Base-by-base conservation (phyloP, 2,329 filamentous ascomycete species). In the Penicillium sclerotiorum region DNA sequence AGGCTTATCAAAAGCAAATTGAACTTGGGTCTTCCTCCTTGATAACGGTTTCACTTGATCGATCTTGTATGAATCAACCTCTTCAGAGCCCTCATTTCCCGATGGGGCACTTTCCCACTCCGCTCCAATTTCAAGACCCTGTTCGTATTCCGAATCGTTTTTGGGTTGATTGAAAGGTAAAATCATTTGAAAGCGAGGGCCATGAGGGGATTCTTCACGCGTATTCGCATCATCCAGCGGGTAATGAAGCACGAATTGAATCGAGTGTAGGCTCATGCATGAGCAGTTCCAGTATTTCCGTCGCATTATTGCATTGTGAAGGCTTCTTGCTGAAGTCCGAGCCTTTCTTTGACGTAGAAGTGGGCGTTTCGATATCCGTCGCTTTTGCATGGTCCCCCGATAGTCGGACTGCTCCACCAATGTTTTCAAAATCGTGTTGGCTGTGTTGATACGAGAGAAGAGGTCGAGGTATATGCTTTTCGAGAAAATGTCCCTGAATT, bases 381-480 rank as follows among this genome's bases (percentile, higher is more conserved):
- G 27, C 9, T 50, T 47, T 13, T 30, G 39, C 1, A 36, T 23
- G 6, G 23, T 17, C 13, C 23, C 39, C 35, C 48, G 42, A 2
- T 47, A 37, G 8, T 32, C 18, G 13, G 53, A 53, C 17, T 60
- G 57, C 11, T 60, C 57, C 3, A 45, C 36, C 5, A 60, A 49
- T 2, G 41, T 53, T 20, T 47, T 56, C 7, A 60, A 39, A 6
- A 52, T 41, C 13, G 32, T 43, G 22, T 60, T 60, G 2, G 49
- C 22, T 1, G 18, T 41, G n/a, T 57, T 33, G 4, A 57, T 50
- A 18, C 47, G 47, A 5, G 28, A 18, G 2, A 60, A 38, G 0
- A 60, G 47, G 36, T 56, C 53, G 1, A 43, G 39, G 17, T 61
- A 61, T 4, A 61, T 45, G 2, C 43, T 43, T 11, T 49, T 55